Evolutionary conservation across 2,329 filamentous ascomycete species (phyloP).

Genomic region (Sordariomycetes sp.): DNA sequence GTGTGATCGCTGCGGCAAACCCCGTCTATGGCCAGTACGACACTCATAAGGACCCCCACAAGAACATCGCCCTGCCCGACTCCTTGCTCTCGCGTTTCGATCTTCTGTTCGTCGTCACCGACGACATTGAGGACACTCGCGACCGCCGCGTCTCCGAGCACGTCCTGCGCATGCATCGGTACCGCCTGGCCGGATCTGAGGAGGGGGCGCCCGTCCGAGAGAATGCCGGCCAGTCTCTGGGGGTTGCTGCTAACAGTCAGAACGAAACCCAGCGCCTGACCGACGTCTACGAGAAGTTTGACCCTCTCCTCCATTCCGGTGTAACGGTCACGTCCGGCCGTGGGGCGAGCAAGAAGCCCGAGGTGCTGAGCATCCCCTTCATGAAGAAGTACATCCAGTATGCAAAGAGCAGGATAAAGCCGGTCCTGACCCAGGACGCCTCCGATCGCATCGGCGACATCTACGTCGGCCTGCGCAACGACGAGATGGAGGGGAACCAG

Average conservation of each 20-base stretch:
- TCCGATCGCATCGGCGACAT: slow-evolving; percentile 84
- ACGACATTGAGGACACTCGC: slow-evolving; percentile 90
- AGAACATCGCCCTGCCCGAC: slow-evolving; percentile 94
- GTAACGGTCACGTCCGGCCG: slow-evolving; percentile 68
- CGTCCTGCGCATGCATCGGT: slow-evolving; percentile 92
- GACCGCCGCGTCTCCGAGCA: slow-evolving; percentile 93
- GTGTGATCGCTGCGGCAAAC: slow-evolving; percentile 91
- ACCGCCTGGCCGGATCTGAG: slow-evolving; percentile 83
- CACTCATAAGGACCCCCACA: slow-evolving; percentile 95
- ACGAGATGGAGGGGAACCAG: slow-evolving; percentile 90
- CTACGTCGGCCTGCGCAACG: slow-evolving; percentile 88
- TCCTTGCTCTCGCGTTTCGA: slow-evolving; percentile 97
- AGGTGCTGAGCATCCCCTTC: slow-evolving; percentile 92
- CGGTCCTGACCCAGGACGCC: slow-evolving; percentile 79
- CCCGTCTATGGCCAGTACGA: slow-evolving; percentile 98
- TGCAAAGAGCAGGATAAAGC: slow-evolving; percentile 84
- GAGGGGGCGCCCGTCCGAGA: slow-evolving; percentile 93
- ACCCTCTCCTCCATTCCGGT: slow-evolving; percentile 89
- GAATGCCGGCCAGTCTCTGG: slow-evolving; percentile 70
- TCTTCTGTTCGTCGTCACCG: slow-evolving; percentile 92
- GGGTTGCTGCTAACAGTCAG: slow-evolving; percentile 75
- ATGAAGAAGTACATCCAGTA: slow-evolving; percentile 99
- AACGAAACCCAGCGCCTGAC: slow-evolving; percentile 64
- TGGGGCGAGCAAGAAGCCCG: slow-evolving; percentile 64
- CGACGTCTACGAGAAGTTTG: slow-evolving; percentile 92